A percentile compares a stretch with the other conserved stretches of the same genome.
Evolutionary conservation across 2,329 filamentous ascomycete species (phyloP).

Genomic region (Fonsecaea monophora): DNA sequence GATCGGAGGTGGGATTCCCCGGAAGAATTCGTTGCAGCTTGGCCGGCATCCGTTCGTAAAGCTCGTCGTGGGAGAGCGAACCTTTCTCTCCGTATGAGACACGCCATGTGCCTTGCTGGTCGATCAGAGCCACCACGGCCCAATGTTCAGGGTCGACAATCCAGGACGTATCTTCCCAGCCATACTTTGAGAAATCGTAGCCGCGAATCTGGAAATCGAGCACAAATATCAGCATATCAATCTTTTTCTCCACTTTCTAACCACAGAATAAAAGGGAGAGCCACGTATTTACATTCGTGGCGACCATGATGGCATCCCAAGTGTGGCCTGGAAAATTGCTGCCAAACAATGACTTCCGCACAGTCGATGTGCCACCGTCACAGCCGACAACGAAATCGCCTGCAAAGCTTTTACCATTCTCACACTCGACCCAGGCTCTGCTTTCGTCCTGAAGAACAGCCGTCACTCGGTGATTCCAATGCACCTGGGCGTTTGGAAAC

Average conservation of each 20-base stretch:
- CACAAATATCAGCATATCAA: not conserved
- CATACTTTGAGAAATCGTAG: slow-evolving; percentile 26
- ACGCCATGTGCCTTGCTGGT: slow-evolving; percentile 63
- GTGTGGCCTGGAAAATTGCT: slow-evolving; percentile 24
- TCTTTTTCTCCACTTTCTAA: not conserved
- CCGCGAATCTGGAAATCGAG: not conserved
- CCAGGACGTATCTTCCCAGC: slow-evolving; percentile 48
- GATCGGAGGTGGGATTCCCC: slow-evolving; percentile 62
- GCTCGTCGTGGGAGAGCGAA: slow-evolving; percentile 60
- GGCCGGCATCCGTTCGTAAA: slow-evolving; percentile 58
- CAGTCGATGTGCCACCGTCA: slow-evolving; percentile 50
- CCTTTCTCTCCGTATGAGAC: slow-evolving; percentile 67
- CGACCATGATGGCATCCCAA: slow-evolving; percentile 21
- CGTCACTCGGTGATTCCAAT: slow-evolving; percentile 53
- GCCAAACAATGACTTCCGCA: slow-evolving; percentile 44
- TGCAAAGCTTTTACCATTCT: slow-evolving; percentile 32
- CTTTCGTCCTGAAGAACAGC: slow-evolving; percentile 15
- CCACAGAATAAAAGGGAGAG: not conserved
- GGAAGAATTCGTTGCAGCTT: slow-evolving; percentile 66
- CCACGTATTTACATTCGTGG: slow-evolving; percentile 24
- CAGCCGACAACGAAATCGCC: slow-evolving; percentile 52
- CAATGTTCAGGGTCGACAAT: slow-evolving; percentile 68
- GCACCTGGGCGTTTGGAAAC: slow-evolving; percentile 45
- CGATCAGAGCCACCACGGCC: slow-evolving; percentile 66
- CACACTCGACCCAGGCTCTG: slow-evolving; percentile 2